Evolutionary conservation across 495 filamentous ascomycete genomes (phyloP).

Genomic region (Hypomontagnella monticulosa): DNA sequence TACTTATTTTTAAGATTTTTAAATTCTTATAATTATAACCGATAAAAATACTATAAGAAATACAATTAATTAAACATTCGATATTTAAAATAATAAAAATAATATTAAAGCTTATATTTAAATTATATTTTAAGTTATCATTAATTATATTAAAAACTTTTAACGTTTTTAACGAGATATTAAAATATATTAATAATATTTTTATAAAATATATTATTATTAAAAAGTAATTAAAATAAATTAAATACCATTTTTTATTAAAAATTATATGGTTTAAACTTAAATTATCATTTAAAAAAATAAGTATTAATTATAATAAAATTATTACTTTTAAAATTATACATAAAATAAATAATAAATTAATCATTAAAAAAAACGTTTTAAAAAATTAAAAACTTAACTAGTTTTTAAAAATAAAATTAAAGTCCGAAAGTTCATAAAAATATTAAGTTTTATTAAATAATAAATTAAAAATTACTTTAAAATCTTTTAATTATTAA

Average conservation of each 20-base stretch:
- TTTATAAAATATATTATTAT: neutral
- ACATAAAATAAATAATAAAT: neutral
- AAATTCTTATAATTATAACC: neutral
- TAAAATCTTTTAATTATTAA: neutral
- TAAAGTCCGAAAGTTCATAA: neutral
- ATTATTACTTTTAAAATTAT: neutral
- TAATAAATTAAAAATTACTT: slow-evolving; percentile 1
- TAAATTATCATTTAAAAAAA: neutral
- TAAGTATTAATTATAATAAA: neutral
- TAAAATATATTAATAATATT: slow-evolving; percentile 2
- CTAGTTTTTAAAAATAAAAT: neutral
- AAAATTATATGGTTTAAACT: neutral
- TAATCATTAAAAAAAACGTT: neutral
- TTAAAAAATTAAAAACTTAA: neutral
- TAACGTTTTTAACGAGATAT: neutral
- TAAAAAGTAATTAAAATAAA: neutral
- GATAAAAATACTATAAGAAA: neutral
- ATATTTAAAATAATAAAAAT: neutral
- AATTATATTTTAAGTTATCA: neutral
- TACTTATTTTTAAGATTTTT: neutral
- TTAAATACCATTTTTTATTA: neutral
- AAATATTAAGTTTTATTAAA: neutral
- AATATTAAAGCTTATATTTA: neutral
- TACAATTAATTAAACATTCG: neutral
- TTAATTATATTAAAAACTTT: neutral